These are phyloP conservation scores for Nakaseomyces nivariensis DNA, from an alignment of 1,139 yeast species.

Conservation along the genomic window DNA sequence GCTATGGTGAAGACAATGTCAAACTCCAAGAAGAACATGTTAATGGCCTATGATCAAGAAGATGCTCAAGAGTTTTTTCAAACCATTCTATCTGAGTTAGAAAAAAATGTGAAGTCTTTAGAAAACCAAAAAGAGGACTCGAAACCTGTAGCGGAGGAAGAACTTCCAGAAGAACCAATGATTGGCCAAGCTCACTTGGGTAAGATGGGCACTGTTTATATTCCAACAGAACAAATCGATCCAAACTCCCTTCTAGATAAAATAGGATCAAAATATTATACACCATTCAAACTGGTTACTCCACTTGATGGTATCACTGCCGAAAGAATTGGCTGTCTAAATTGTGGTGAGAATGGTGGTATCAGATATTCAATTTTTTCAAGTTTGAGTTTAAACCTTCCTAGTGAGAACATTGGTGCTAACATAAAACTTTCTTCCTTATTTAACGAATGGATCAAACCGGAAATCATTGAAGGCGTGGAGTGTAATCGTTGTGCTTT, in stretches of 20 bases:
- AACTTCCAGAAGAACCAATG: conserved; percentile 27
- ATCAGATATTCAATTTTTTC: conserved; percentile 72
- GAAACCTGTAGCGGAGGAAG: conserved; percentile 21
- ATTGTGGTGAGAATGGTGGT: conserved; percentile 91
- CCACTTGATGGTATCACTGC: conserved; percentile 87
- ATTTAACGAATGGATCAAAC: conserved; percentile 61
- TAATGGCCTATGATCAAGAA: conserved; percentile 80
- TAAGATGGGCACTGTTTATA: conserved; percentile 49
- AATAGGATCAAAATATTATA: conserved; percentile 33
- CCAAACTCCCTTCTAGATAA: conserved; percentile 38
- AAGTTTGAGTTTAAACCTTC: conserved; percentile 69
- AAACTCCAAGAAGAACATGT: conserved; percentile 63
- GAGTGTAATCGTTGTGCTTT: conserved; percentile 89
- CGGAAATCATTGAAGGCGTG: conserved; percentile 84
- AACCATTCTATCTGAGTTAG: conserved; percentile 61
- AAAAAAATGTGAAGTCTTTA: conserved; percentile 41
- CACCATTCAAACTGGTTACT: conserved; percentile 53
- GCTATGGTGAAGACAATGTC: conserved; percentile 61
- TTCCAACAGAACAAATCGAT: conserved; percentile 66
- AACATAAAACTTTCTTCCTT: conserved; percentile 45
- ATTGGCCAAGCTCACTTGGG: conserved; percentile 47
- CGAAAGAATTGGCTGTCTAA: conserved; percentile 78
- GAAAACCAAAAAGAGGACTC: conserved; percentile 4
- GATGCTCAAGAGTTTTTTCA: conserved; percentile 94
- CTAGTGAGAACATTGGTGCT: conserved; percentile 35